A percentile compares a stretch with the other conserved stretches of the same genome.
Conservation (phyloP, 768 basidiomycete species). For the Neoboletus brunneissimus region DNA sequence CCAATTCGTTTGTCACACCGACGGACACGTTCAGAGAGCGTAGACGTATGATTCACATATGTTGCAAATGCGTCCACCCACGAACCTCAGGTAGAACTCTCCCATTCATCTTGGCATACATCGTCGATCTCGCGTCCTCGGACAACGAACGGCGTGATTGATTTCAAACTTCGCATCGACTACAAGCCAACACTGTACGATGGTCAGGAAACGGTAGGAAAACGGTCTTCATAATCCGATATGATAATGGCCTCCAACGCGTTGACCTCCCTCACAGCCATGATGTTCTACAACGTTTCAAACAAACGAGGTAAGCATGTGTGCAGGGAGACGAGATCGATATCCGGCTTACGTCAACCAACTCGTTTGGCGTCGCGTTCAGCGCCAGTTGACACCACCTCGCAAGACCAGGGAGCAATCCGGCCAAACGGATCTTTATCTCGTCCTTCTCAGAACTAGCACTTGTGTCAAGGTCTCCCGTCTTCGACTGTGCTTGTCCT, state of each 20-base stretch:
- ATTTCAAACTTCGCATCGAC: background rate
- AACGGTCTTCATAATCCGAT: conserved; percentile 59
- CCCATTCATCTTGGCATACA: background rate
- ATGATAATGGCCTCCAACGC: conserved; percentile 74
- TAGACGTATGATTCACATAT: no score
- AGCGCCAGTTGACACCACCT: conserved; percentile 73
- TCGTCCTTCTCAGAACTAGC: conserved; percentile 29
- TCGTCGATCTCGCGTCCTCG: background rate
- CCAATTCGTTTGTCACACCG: background rate
- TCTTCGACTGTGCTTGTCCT: conserved; percentile 4
- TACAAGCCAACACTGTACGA: background rate
- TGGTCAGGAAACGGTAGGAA: conserved; percentile 20
- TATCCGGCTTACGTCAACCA: conserved; percentile 68
- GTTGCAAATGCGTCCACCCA: background rate
- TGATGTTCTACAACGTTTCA: conserved; percentile 45
- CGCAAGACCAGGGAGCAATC: conserved; percentile 75
- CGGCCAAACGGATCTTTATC: conserved; percentile 66
- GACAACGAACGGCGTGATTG: background rate
- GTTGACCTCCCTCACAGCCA: conserved; percentile 59
- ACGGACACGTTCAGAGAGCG: no score
- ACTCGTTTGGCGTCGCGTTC: conserved; percentile 69
- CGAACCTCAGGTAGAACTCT: background rate
- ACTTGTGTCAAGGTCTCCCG: conserved; percentile 20
- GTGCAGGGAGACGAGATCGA: background rate
- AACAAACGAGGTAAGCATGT: conserved; percentile 1